Percentiles rank a stretch among this genome's conserved stretches.
Evolutionary conservation across 2,329 filamentous ascomycete species (phyloP).

Genomic region (Atkinsonella texensis): DNA sequence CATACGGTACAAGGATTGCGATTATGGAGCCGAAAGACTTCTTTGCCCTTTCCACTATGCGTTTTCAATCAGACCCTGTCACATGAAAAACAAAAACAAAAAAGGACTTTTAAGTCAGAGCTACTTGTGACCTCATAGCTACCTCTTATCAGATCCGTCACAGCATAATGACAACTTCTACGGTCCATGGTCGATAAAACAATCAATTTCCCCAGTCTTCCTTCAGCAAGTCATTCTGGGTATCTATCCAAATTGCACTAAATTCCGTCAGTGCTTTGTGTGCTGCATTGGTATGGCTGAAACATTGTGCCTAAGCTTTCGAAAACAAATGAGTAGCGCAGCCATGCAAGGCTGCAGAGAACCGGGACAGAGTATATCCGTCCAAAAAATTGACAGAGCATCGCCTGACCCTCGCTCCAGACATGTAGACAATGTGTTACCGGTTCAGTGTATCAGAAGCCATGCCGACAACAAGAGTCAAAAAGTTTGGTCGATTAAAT

Average conservation of each 20-base stretch:
- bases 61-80: neutral
- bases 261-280: neutral
- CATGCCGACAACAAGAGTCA: neutral
- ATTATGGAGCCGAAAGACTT: no score
- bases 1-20: no score
- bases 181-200: neutral
- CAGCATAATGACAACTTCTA: neutral
- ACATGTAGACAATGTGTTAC: neutral
- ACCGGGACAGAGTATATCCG: neutral
- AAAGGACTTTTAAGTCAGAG: no score
- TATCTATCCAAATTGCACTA: slow-evolving; percentile 3
- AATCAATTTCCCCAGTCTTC: neutral
- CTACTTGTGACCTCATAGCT: no score
- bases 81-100: no score
- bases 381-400: neutral
- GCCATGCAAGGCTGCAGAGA: neutral
- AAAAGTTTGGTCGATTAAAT: neutral
- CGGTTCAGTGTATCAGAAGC: neutral
- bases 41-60: no score
- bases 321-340: neutral
- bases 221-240: slow-evolving; percentile 3
- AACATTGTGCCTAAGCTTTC: neutral
- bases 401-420: neutral
- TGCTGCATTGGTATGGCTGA: neutral
- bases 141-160: neutral